Base-by-base conservation (phyloP, 169 alveolate genomes). In the Plasmodium coatneyi region DNA sequence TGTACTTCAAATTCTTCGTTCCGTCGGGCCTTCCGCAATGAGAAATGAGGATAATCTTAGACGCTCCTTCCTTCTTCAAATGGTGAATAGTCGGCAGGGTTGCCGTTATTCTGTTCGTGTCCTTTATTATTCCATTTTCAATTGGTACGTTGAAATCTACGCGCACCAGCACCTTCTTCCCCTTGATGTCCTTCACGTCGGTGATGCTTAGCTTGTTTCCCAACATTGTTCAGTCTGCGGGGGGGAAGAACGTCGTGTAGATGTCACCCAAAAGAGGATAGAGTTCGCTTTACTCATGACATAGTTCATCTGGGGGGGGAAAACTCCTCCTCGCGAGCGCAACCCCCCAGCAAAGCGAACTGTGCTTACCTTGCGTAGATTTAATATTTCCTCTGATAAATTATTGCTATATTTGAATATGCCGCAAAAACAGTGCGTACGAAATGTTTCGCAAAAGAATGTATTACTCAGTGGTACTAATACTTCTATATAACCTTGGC, bases 11-110 rank as follows among this genome's bases (percentile, higher is more conserved):
- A 79, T 96, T 97, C 82, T 97, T 96, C 52, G 92, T 80, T 16
- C 99, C 99, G 91, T 99, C 98, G 5, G 99, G 99, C 78, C 99
- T 97, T 14, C 99, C 99, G 70, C 98, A 96, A 93, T 99, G 99
- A 10, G 99, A 97, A 98, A 98, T 97, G 71, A 99, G 92, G 5
- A 99, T 98, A 39, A 99, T 97, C 32, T 98, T 90, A 74, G 97
- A 96, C 46, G 99, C 99, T 19, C 98, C 98, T 92, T 98, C 93
- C 22, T 98, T 98, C 39, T 98, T 93, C 32, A 98, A 97, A 94
- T 96, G 97, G 93, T 98, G 96, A 83, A 99, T 98, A 60, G 99
- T 97, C 34, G 99, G 99, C 49, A 99, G 90, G 30, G 99, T 97
- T 19, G 99, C 99, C 28, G 93, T 92, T 76, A 99, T 98, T 39